Evolutionary conservation across 1,284 basidiomycete species (phyloP), one percentile per base, ranked within the genome.

Genomic region (Sporisorium scitamineum): DNA sequence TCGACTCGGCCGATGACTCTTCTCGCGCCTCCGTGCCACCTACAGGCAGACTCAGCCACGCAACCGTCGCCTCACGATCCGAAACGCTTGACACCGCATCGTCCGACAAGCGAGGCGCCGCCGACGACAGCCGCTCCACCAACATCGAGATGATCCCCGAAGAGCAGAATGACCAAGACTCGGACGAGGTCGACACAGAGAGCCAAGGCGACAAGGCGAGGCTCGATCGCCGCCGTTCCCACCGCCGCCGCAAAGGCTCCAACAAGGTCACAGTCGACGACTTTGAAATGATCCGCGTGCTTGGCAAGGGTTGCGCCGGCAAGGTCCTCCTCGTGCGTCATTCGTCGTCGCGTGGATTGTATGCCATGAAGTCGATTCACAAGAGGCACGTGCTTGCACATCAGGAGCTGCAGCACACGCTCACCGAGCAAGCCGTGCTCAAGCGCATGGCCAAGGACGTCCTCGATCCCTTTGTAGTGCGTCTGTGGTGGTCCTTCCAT

Each of bases 391-490:
- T 85, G 70, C 76, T 84, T 24, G 84, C 84, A 48, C 80, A 84
- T 16, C 84, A 85, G 64, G 84, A 85, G 71, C 73, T 85, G 34
- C 81, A 83, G 61, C 83, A 84, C 41, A 84, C 82, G 42, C 78
- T 84, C 63, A 80, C 84, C 22, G 84, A 85, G 66, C 84, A 84
- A 61, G 74, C 80, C 62, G 84, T 85, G 39, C 75, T 85, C 59
- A 94, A 93, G 86, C 89, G 93, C 55, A 95, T 97, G 91, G 87
- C 88, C 5, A 81, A 81, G 26, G 86, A 86, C 47, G 61, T 76
- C 73, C 53, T 79, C 67, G 53, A 85, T 54, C 84, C 84, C 6
- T 85, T 85, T 61, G 84, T 85, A 37, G 84, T 85, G 56, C 81
- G 83, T 50, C 80, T 85, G 16, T 85, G 83, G 76, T 84, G 84